Evolutionary conservation across 345 rosid species (phyloP), one percentile per base, ranked within the genome.

Genomic region (Noccaea caerulescens): DNA sequence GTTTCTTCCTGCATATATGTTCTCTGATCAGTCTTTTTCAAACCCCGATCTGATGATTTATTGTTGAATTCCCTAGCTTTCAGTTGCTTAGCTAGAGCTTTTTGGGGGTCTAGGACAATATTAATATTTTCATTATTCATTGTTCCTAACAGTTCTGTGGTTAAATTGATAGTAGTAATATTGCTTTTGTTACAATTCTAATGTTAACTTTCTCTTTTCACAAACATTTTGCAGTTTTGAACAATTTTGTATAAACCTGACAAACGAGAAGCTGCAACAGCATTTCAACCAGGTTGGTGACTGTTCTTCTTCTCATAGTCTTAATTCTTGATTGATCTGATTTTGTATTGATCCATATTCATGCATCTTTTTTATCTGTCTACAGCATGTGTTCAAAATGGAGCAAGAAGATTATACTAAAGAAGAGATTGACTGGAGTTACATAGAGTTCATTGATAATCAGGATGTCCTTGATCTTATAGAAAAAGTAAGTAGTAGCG

Each of bases 351-450:
- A 57, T 34, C 44, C 13, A 50, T 55, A 36, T 58, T 58, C 41
- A 68, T 66, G 69, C 63, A 43, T 45, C 37, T 16, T 34, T 49
- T 67, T 27, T 81, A 58, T 81, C 44, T 77, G 30, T 46, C 52
- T 39, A 27, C 84, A 94, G 99, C 99, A 94, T 80, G 98, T 94
- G 55, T 94, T 94, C 79, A 94, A 94, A 79, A 91, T 94, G 99
- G 99, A 94, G 82, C 99, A 94, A 82, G 99, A 91, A 72, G 98
- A 93, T 80, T 93, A 93, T 83, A 91, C 91, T 25, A 88, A 82
- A 77, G 99, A 94, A 83, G 89, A 86, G 72, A 94, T 94, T 77
- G 86, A 91, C 79, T 94, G 99, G 99, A 94, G 98, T 80, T 94
- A 94, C 79, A 89, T 94, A 75, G 99, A 94, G 32, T 94, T 94